Evolutionary conservation across 1,139 yeast species (phyloP), one percentile per base, ranked within the genome.

Genomic region (Diutina siamensis): DNA sequence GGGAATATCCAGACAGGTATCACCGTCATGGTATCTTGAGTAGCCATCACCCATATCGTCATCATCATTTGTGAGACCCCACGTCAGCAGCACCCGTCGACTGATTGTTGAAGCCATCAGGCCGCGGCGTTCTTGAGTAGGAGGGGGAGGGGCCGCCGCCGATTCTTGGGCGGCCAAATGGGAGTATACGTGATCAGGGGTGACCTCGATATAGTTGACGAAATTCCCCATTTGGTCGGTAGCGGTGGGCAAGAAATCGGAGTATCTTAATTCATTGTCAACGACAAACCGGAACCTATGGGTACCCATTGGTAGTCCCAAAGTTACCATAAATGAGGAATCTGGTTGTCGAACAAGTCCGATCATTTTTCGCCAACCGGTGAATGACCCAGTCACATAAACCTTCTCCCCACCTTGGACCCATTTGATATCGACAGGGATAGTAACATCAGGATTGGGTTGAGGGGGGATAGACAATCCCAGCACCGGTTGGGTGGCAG

Each of bases 351-450:
- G 76, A 31, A 74, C 71, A 48, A 71, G 63, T 2, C 76, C 74
- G 51, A 71, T 70, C 76, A 71, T 71, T 52, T 71, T 71, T 48
- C 74, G 60, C 76, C 76, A 71, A 3, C 73, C 74, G 1, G 76
- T 71, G 51, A 71, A 71, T 3, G 74, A 68, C 2, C 76, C 76
- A 10, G 76, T 71, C 3, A 71, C 74, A 51, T 71, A 71, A 1
- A 92, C 97, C 56, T 85, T 85, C 46, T 77, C 77, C 50, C 97
- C 97, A 12, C 97, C 97, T 62, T 89, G 96, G 19, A 80, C 81
- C 98, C 98, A 92, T 53, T 78, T 80, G 46, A 92, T 82, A 48
- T 83, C 88, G 1, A 89, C 83, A 0, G 94, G 87, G 35, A 86
- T 40, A 18, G 35, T 53, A 1, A 58, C 56, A 17, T 55, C 4